A percentile compares a stretch with the other conserved stretches of the same genome.
Evolutionary conservation across 768 basidiomycete genomes (phyloP).

Genomic region (Tulasnella calospora): DNA sequence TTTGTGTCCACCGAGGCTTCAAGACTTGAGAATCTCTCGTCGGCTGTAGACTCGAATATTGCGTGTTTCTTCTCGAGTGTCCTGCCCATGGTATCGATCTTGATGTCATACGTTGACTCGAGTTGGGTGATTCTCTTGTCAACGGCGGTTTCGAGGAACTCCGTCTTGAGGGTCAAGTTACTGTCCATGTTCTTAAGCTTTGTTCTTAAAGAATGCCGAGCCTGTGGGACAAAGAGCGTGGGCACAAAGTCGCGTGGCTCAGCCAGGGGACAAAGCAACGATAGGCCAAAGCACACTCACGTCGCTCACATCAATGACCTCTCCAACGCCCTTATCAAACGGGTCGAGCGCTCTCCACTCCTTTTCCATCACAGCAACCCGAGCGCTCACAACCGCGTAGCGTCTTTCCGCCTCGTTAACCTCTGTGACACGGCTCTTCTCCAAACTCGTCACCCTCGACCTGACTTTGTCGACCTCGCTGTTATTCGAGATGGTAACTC

Average conservation of each 20-base stretch:
- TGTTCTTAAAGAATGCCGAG: background rate
- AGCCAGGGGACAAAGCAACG: background rate
- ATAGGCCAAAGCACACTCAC: background rate
- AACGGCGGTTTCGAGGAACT: background rate
- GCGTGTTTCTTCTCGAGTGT: background rate
- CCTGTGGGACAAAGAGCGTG: background rate
- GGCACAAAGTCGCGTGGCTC: background rate
- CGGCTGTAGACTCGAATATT: background rate
- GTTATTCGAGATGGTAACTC: background rate
- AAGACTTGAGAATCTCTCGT: background rate
- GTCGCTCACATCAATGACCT: background rate
- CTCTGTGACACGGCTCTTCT: background rate
- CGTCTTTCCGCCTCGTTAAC: background rate
- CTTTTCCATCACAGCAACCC: background rate
- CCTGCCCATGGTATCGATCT: background rate
- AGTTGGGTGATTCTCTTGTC: background rate
- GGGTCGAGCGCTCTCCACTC: background rate
- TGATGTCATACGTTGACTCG: background rate
- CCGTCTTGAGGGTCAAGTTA: background rate
- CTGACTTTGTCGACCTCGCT: background rate
- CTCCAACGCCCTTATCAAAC: background rate
- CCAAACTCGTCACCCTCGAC: background rate
- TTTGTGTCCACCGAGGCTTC: background rate
- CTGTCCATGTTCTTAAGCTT: constrained; percentile 6
- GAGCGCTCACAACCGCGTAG: background rate